Conservation (phyloP, 768 basidiomycete species). For the Trametes gibbosa region DNA sequence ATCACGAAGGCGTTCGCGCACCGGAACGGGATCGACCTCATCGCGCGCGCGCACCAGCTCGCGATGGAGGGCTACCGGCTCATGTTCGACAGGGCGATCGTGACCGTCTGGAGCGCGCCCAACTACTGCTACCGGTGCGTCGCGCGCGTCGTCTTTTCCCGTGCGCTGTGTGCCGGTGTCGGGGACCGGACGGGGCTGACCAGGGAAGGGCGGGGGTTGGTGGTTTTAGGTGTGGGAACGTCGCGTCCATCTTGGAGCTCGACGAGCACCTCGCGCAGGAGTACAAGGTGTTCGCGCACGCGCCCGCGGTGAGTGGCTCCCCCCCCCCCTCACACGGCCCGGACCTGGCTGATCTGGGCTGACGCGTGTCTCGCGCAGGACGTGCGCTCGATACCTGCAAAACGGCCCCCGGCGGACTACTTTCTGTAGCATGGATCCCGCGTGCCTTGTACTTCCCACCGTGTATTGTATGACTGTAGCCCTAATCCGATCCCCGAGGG, state of each 20-base stretch:
- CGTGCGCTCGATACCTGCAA: conserved; percentile 75
- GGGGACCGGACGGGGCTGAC: no score
- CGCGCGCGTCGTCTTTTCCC: no score
- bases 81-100: conserved; percentile 94
- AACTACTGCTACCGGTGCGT: conserved; percentile 96
- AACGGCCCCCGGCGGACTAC: conserved; percentile 85
- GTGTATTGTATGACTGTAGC: conserved; percentile 16
- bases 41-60: conserved; percentile 95
- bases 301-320: conserved; percentile 73
- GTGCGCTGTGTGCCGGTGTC: no score
- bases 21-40: conserved; percentile 89
- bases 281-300: conserved; percentile 94
- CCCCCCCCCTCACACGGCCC: no score
- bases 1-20: conserved; percentile 89
- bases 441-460: neutral
- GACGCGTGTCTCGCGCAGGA: conserved; percentile 46
- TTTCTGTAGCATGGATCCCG: conserved; percentile 51
- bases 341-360: no score
- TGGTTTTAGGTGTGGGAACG: conserved; percentile 60
- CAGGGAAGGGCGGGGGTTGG: no score
- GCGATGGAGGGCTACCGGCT: conserved; percentile 98
- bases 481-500: neutral
- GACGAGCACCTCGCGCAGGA: conserved; percentile 92
- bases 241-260: conserved; percentile 90
- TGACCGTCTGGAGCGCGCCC: conserved; percentile 97